These are phyloP conservation scores for Solanum ahanhuiri DNA, from an alignment of 257 asterid genomes.

Conservation along the genomic window DNA sequence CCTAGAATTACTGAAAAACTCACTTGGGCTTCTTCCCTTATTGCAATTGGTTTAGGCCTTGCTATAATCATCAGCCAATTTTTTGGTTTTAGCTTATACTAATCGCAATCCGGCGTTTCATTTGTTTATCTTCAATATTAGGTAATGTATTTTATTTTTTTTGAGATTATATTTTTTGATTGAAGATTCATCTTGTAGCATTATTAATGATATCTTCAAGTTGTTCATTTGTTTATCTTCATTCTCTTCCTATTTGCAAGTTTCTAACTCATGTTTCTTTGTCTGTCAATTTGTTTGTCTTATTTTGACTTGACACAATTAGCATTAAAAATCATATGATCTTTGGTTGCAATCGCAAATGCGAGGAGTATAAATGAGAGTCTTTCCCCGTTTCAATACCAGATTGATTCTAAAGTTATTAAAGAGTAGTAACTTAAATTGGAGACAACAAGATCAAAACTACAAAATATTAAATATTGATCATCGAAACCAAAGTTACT, in stretches of 20 bases:
- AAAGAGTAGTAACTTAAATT: not conserved
- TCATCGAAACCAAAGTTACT: not conserved
- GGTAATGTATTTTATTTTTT: not conserved
- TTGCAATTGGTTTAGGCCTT: slow-evolving; percentile 77
- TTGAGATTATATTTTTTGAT: not conserved
- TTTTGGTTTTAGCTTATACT: slow-evolving; percentile 78
- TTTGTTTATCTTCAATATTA: not conserved
- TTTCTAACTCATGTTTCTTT: not conserved
- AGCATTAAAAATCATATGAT: too few species aligned
- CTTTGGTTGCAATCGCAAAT: not conserved
- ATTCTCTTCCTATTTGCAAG: not conserved
- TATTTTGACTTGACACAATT: not conserved
- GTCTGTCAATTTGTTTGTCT: not conserved
- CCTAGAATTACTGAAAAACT: slow-evolving; percentile 94
- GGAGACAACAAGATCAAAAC: not conserved
- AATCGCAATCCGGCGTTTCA: not conserved
- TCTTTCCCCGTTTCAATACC: not conserved
- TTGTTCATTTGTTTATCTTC: not conserved
- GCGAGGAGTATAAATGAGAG: not conserved
- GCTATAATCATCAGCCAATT: slow-evolving; percentile 65
- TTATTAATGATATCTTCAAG: not conserved
- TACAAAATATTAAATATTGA: not conserved
- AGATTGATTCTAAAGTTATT: not conserved
- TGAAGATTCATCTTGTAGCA: not conserved
- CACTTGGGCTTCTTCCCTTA: slow-evolving; percentile 86